Base-by-base conservation (phyloP, 2,329 filamentous ascomycete species). In the Aspergillus fumigatus region DNA sequence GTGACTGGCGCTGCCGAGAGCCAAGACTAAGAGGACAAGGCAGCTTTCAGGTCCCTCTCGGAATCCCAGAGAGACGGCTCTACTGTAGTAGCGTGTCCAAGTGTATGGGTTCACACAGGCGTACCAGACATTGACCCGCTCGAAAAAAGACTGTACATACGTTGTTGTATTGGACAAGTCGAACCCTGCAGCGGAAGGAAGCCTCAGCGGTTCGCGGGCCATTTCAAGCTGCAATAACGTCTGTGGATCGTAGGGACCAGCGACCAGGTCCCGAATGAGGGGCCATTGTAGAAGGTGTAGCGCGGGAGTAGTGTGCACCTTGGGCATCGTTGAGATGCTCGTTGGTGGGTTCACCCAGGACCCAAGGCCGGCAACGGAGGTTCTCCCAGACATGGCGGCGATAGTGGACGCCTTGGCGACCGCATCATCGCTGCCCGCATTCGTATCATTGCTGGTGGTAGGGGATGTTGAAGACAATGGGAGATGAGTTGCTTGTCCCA, bases 251-350 rank as follows among this genome's bases (percentile, higher is more conserved):
- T 92, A 92, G 3, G 87, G 88, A 35, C 86, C 82, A 27, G 88
- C 88, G 8, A 93, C 88, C 23, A 94, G 78, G 67, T 92, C 65
- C 50, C 88, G 83, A 62, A 93, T 92, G 62, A 92, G 79, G 11
- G 89, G 90, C 84, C 89, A 92, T 66, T 92, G 88, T 5, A 93
- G 78, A 21, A 93, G 77, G 70, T 93, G 63, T 21, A 70, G 48
- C 4, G 65, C 88, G 5, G 89, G 89, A 57, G 90, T 93, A 0
- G 89, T 92, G 72, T 93, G 90, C 17, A 88, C 81, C 73, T 91
- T 92, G 23, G 90, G 90, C 89, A 93, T 93, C 26, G 88, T 90
- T 2, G 89, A 92, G 62, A 93, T 91, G 71, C 90, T 92, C 65
- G 59, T 79, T 67, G 65, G 80, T 68, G 68, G 80, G 54, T 80